Evolutionary conservation across 371 early-diverging fungal genomes (phyloP), one percentile per base, ranked within the genome.

Genomic region (Parasitella parasitica): DNA sequence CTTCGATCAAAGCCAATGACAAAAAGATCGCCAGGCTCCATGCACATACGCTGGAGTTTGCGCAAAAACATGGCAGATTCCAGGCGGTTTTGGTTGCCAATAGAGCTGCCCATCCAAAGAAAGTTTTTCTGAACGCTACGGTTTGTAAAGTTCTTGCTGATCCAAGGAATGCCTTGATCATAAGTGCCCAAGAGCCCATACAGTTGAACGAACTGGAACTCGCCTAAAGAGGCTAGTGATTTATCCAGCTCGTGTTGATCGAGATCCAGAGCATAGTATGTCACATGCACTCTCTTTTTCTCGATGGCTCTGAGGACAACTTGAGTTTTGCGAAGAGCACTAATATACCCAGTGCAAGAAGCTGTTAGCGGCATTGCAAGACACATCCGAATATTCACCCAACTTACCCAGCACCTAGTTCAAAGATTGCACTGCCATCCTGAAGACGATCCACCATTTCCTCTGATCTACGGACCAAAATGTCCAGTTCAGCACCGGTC

Each of bases 181-280:
- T 95, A 96, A 2, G 94, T 94, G 34, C 97, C 95, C 60, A 89
- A 82, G n/a, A 96, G 79, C 4, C 95, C 97, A 30, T 86, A 75
- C 38, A 91, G 82, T 36, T 83, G 67, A 61, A 94, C 81, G 61
- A 89, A 84, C 8, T 57, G 28, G 30, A 72, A 78, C 1, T 61
- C 64, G 4, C 79, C 78, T 2, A 89, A 63, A 0, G 85, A 83
- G 0, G 66, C 48, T 6, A 89, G 59, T 1, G 86, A 85, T 39
- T 85, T 82, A 32, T 84, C 83, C n/a, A 96, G 76, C 34, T 94
- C 92, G 18, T 83, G 71, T 16, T 88, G 86, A 69, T 92, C 91
- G 30, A 96, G 86, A 66, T 96, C 97, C n/a, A 95, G 77, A n/a
- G 97, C 95, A 67, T 91, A 94, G 73, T 95, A 96, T 0, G 87